A percentile compares a stretch with the other conserved stretches of the same genome.
Evolutionary conservation across 1,284 basidiomycete genomes (phyloP).

Genomic region (Sphaerobolus stellatus): DNA sequence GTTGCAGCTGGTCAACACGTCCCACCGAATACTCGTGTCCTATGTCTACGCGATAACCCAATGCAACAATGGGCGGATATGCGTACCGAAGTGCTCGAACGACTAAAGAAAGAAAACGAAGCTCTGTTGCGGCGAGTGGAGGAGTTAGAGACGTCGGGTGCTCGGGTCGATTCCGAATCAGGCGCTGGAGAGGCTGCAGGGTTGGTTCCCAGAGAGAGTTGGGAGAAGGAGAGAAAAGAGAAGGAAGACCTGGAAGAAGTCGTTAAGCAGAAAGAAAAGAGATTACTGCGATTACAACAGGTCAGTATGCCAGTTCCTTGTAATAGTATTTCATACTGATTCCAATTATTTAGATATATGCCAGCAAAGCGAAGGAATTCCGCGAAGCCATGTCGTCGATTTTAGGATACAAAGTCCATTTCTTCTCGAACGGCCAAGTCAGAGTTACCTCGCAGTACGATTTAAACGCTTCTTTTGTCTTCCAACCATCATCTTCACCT

Average conservation of each 20-base stretch:
- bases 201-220: conserved; percentile 67
- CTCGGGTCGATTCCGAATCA: conserved; percentile 12
- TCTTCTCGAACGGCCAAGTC: conserved; percentile 81
- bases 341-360: conserved; percentile 51
- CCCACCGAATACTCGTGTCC: conserved; percentile 65
- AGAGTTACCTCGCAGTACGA: conserved; percentile 82
- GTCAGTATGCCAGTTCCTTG: conserved; percentile 29
- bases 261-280: conserved; percentile 73
- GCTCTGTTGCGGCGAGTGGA: conserved; percentile 59
- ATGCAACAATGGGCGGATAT: conserved; percentile 71
- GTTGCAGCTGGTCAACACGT: conserved; percentile 77
- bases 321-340: not conserved
- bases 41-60: conserved; percentile 74
- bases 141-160: conserved; percentile 49
- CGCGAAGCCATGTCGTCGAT: conserved; percentile 77
- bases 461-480: conserved; percentile 67
- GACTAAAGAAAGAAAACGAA: conserved; percentile 73
- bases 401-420: conserved; percentile 81
- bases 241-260: conserved; percentile 58
- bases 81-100: conserved; percentile 64
- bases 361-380: conserved; percentile 75
- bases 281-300: conserved; percentile 70
- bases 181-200: conserved; percentile 26
- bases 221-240: conserved; percentile 62
- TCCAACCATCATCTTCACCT: conserved; percentile 47